Evolutionary conservation across 768 basidiomycete species (phyloP).

Genomic region (Serendipita sp.): DNA sequence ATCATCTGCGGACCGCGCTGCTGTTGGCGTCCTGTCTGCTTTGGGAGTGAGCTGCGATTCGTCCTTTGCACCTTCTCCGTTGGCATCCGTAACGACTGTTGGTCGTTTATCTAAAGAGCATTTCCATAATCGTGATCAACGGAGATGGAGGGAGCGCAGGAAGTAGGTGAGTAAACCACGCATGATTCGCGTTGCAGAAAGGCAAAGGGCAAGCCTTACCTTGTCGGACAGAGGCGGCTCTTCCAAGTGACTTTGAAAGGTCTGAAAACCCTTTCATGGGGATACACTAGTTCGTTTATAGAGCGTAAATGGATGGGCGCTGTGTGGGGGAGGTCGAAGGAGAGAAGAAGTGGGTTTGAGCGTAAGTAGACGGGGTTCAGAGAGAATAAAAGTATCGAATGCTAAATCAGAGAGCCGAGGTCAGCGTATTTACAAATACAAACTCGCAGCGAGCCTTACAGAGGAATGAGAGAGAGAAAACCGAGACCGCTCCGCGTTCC

Average conservation of each 20-base stretch:
- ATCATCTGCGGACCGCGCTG: not conserved
- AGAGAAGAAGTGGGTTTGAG: not conserved
- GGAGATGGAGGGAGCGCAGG: not conserved
- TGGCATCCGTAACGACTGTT: not conserved
- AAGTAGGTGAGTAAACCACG: not conserved
- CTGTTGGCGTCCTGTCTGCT: not conserved
- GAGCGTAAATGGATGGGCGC: not conserved
- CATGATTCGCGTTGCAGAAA: not conserved
- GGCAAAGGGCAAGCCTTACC: not conserved
- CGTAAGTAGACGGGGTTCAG: not conserved
- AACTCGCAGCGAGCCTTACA: no score
- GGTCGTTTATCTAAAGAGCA: not conserved
- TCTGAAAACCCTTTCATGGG: not conserved
- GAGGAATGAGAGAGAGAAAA: no score
- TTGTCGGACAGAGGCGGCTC: not conserved
- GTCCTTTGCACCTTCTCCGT: not conserved
- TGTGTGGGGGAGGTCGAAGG: not conserved
- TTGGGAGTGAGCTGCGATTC: not conserved
- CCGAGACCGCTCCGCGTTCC: no score
- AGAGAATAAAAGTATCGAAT: not conserved
- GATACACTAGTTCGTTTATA: no score
- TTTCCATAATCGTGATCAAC: not conserved
- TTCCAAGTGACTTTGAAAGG: constrained; percentile 2
- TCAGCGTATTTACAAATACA: no score
- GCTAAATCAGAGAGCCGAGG: not conserved